A percentile compares a stretch with the other conserved stretches of the same genome.
These are phyloP conservation scores for Lanzia echinophila DNA, from an alignment of 2,329 filamentous ascomycete species.

Conservation along the genomic window DNA sequence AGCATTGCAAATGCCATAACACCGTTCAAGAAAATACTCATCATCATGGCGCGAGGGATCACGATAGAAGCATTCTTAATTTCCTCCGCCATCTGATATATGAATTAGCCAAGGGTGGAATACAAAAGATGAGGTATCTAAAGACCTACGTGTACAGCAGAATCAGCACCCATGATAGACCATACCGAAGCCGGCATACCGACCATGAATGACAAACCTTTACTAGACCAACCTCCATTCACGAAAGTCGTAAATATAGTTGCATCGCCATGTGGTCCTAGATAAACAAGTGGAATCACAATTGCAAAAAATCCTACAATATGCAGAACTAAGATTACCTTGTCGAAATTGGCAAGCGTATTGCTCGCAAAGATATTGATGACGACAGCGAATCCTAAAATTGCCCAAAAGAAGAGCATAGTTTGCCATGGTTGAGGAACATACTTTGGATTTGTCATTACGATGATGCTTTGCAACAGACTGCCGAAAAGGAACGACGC, in stretches of 20 bases:
- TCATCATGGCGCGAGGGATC: constrained; percentile 41
- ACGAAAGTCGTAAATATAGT: constrained; percentile 38
- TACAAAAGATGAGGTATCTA: not conserved
- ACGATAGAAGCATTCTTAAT: constrained; percentile 39
- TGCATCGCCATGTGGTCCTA: constrained; percentile 26
- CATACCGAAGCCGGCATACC: constrained; percentile 21
- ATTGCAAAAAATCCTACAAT: constrained; percentile 35
- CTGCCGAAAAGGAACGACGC: constrained; percentile 38
- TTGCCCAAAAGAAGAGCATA: constrained; percentile 37
- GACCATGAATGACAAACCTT: constrained; percentile 41
- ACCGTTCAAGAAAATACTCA: constrained; percentile 40
- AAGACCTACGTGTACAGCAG: not conserved
- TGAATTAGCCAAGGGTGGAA: not conserved
- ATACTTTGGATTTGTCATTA: constrained; percentile 33
- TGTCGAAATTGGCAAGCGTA: constrained; percentile 45
- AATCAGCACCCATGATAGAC: constrained; percentile 1
- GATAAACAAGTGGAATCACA: constrained; percentile 31
- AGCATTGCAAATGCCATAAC: constrained; percentile 35
- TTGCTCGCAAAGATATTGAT: constrained; percentile 41
- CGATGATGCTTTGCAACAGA: constrained; percentile 41
- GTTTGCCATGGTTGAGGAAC: constrained; percentile 35
- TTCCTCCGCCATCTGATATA: constrained; percentile 33
- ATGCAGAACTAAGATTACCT: constrained; percentile 43
- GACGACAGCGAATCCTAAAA: constrained; percentile 34
- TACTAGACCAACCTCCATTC: constrained; percentile 39